Conservation (phyloP, 73 alveolate genomes). For the Tetrahymena borealis region DNA sequence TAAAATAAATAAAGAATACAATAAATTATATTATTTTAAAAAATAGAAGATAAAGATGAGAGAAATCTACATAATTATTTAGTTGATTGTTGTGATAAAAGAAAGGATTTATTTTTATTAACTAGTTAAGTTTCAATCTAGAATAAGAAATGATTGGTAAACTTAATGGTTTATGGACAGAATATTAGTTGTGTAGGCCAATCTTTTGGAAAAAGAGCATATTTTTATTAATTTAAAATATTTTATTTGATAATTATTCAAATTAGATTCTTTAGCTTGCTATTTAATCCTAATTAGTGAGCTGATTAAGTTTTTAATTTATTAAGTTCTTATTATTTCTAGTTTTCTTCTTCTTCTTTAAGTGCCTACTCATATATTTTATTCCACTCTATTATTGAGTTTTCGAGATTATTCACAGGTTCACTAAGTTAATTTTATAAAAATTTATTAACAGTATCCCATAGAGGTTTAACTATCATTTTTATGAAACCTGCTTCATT, state of each 20-base stretch:
- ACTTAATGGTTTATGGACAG: too few species aligned
- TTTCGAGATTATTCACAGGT: slow-evolving; percentile 26
- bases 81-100: too few species aligned
- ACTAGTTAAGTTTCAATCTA: too few species aligned
- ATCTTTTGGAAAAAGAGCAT: too few species aligned
- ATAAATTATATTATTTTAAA: too few species aligned
- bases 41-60: too few species aligned
- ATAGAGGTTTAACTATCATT: slow-evolving; percentile 34
- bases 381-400: slow-evolving; percentile 38
- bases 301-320: neutral
- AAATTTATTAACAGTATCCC: slow-evolving; percentile 21
- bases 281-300: neutral
- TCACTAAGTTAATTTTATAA: slow-evolving; percentile 2
- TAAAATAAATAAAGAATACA: too few species aligned
- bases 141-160: too few species aligned
- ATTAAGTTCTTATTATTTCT: neutral
- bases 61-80: too few species aligned
- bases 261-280: neutral
- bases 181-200: too few species aligned
- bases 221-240: too few species aligned
- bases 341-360: neutral
- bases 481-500: slow-evolving; percentile 32
- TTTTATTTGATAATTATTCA: neutral
- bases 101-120: too few species aligned
- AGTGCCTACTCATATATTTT: neutral